phyloP scores from a whole-genome alignment of 192 early-diverging fungal species.

The Chytriomyces hyalinus region DNA sequence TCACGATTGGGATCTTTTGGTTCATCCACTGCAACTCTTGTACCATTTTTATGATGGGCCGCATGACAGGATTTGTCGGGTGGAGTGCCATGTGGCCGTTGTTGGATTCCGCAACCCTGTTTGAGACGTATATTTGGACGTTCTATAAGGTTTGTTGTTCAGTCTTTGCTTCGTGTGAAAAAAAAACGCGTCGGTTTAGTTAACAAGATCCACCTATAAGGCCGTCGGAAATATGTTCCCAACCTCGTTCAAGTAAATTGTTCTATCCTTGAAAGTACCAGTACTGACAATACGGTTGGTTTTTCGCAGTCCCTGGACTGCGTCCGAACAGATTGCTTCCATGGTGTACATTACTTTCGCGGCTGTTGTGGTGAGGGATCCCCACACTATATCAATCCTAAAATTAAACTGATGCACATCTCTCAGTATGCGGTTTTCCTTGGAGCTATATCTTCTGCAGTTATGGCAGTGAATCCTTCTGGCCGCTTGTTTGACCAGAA shows the following conservation, averaged over 20 bases:
- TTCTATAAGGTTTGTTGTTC: too few species aligned
- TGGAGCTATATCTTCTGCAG: constrained; percentile 29
- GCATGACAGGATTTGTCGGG: constrained; percentile 2
- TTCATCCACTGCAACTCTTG: constrained; percentile 41
- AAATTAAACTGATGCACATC: background rate
- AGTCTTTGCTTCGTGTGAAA: too few species aligned
- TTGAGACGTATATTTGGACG: constrained; percentile 5
- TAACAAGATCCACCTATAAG: too few species aligned
- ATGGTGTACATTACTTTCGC: background rate
- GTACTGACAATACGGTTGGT: too few species aligned
- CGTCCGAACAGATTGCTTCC: constrained; percentile 16
- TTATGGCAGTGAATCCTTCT: constrained; percentile 23
- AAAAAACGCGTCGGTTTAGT: too few species aligned
- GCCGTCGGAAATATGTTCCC: constrained; percentile 44
- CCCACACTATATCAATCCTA: background rate
- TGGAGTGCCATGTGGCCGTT: background rate
- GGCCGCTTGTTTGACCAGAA: constrained; percentile 36
- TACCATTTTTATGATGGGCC: constrained; percentile 10
- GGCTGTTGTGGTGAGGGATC: constrained; percentile 9
- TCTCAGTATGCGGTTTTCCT: constrained; percentile 26
- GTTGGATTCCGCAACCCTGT: background rate
- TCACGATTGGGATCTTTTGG: constrained; percentile 5
- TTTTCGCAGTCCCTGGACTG: constrained; percentile 13
- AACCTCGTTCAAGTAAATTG: constrained; percentile 5
- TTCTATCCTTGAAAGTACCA: background rate